Evolutionary conservation across 257 asterid genomes (phyloP).

Genomic region (Buddleja alternifolia): DNA sequence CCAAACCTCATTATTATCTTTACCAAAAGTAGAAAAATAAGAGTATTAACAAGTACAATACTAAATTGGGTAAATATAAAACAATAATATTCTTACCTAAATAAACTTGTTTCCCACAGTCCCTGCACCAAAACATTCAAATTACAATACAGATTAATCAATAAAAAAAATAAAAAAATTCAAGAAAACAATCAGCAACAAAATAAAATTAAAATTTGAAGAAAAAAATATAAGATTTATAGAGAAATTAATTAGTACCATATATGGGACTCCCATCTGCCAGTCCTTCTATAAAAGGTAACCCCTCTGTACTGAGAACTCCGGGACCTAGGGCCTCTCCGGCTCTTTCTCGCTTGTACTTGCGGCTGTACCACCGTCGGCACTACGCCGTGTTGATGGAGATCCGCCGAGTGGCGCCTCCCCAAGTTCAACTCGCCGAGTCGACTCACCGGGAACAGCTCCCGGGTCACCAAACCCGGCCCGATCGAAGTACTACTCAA

Average conservation of each 20-base stretch:
- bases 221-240: too few species aligned
- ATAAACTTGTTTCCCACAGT: conserved; percentile 75
- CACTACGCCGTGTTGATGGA: not conserved
- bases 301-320: conserved; percentile 74
- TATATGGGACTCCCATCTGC: conserved; percentile 77
- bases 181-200: too few species aligned
- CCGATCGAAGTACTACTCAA: conserved; percentile 21
- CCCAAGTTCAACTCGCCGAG: conserved; percentile 34
- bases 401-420: conserved; percentile 25
- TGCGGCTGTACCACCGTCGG: conserved; percentile 33
- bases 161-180: not conserved
- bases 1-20: not conserved
- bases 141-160: not conserved
- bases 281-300: conserved; percentile 72
- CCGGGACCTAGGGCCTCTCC: conserved; percentile 64
- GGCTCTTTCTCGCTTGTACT: conserved; percentile 49
- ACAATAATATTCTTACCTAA: conserved; percentile 51
- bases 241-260: conserved; percentile 41
- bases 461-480: conserved; percentile 53
- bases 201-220: not conserved
- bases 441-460: conserved; percentile 57
- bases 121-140: conserved; percentile 46
- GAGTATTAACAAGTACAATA: not conserved
- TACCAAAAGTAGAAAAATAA: not conserved
- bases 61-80: not conserved